Conservation (phyloP, 2,329 filamentous ascomycete species). For the Ophiocordyceps camponoti-leonardi region DNA sequence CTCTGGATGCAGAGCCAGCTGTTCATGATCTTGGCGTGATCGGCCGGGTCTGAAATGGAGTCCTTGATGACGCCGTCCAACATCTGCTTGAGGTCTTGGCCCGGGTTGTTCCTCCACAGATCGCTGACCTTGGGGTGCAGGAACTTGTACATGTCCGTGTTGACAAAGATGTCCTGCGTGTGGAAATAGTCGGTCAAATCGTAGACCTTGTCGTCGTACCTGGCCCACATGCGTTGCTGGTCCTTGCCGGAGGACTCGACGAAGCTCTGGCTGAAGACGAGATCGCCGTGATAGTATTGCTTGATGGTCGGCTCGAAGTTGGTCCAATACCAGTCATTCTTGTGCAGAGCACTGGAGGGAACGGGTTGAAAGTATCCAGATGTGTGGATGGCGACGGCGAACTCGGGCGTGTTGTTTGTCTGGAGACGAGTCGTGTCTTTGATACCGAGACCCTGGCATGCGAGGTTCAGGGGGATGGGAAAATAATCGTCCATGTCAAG, state of each 20-base stretch:
- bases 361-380: conserved; percentile 47
- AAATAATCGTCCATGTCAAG: conserved; percentile 75
- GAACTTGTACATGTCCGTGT: conserved; percentile 46
- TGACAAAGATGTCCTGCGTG: conserved; percentile 44
- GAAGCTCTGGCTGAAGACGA: conserved; percentile 49
- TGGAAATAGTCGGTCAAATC: conserved; percentile 88
- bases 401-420: conserved; percentile 45
- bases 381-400: conserved; percentile 43
- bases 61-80: conserved; percentile 39
- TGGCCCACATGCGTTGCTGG: conserved; percentile 60
- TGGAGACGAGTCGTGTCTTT: conserved; percentile 36
- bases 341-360: conserved; percentile 36
- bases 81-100: conserved; percentile 54
- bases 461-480: conserved; percentile 53
- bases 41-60: conserved; percentile 31
- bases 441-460: conserved; percentile 58
- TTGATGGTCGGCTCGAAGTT: conserved; percentile 64
- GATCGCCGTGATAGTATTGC: conserved; percentile 71
- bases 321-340: conserved; percentile 59
- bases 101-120: conserved; percentile 57
- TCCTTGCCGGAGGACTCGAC: conserved; percentile 50
- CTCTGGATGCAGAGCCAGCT: conserved; percentile 69
- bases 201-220: conserved; percentile 60
- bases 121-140: conserved; percentile 50
- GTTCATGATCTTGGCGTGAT: conserved; percentile 35